A percentile compares a stretch with the other conserved stretches of the same genome.
Evolutionary conservation across 2,329 filamentous ascomycete species (phyloP).

Genomic region (Alternaria consortialis): DNA sequence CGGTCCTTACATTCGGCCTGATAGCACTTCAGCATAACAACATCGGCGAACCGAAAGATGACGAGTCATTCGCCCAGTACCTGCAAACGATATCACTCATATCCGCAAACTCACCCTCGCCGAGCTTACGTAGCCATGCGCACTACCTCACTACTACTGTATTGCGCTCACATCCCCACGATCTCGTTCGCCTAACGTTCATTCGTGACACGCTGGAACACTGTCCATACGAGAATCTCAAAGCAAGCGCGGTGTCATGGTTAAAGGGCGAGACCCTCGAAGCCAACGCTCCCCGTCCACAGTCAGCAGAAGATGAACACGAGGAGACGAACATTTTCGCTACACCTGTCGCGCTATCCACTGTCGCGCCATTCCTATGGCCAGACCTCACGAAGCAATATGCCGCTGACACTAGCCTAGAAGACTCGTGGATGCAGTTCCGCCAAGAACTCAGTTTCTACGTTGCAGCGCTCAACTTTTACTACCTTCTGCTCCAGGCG

Average conservation of each 20-base stretch:
- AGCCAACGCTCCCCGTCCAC: slow-evolving; percentile 46
- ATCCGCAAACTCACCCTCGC: slow-evolving; percentile 59
- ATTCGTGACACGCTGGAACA: slow-evolving; percentile 65
- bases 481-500: slow-evolving; percentile 64
- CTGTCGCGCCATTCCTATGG: slow-evolving; percentile 63
- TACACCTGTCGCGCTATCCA: slow-evolving; percentile 57
- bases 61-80: slow-evolving; percentile 63
- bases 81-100: slow-evolving; percentile 60
- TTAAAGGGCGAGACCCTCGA: slow-evolving; percentile 67
- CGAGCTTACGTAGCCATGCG: slow-evolving; percentile 58
- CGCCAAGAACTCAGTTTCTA: slow-evolving; percentile 63
- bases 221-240: slow-evolving; percentile 63
- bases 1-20: slow-evolving; percentile 62
- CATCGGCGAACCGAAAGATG: slow-evolving; percentile 57
- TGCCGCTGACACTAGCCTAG: slow-evolving; percentile 27
- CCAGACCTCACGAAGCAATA: slow-evolving; percentile 57
- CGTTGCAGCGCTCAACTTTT: slow-evolving; percentile 66
- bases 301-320: slow-evolving; percentile 20
- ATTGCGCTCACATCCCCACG: slow-evolving; percentile 63
- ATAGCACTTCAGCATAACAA: slow-evolving; percentile 58
- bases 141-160: slow-evolving; percentile 60
- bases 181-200: slow-evolving; percentile 61
- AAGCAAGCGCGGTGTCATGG: slow-evolving; percentile 67
- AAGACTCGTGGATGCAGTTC: slow-evolving; percentile 56
- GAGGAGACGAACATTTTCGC: slow-evolving; percentile 53